Base-by-base conservation (phyloP, 2,329 filamentous ascomycete genomes). In the Sphaerulina musiva region DNA sequence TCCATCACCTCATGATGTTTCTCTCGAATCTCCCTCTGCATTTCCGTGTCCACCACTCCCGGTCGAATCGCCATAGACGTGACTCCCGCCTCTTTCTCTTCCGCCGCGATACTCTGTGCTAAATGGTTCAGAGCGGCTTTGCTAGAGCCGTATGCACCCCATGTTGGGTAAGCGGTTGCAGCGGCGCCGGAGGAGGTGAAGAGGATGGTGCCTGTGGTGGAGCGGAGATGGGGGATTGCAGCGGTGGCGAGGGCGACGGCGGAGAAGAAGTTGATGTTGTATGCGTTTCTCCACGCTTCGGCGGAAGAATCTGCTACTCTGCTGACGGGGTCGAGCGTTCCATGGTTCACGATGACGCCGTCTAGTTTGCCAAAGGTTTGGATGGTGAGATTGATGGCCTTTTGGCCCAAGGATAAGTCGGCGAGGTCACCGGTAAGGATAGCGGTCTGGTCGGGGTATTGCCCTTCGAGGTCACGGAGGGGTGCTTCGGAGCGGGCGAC, bases 201-300 rank as follows among this genome's bases (percentile, higher is more conserved):
- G 10, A 95, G 72, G 36, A 95, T 84, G 54, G 80, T 80, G 3
- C 91, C 90, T 32, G 83, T 78, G 2, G 80, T 76, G 36, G 34
- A 9, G 57, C 88, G 82, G 44, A 95, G 78, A 49, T 83, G 77
- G 1, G 82, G 80, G 12, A 95, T 76, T 1, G 83, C 81, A 14
- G 85, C 82, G 73, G 88, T 82, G 74, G 95, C 88, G 70, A 96
- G 76, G 34, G 83, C 84, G 43, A 96, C 75, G 29, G 83, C 83
- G 61, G 89, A 92, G 69, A 96, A 90, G 63, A 97, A 83, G 69
- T 97, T 97, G 58, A 89, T 76, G 62, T 95, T 85, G 70, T 89
- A 96, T 7, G 80, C 76, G 1, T 74, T 72, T 65, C 83, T 85
- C 88, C 91, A 96, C 57, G 87, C 84, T 38, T 86, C 82, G 0